Base-by-base conservation (phyloP, 768 basidiomycete species). In the Tylopilus rubrobrunneus region DNA sequence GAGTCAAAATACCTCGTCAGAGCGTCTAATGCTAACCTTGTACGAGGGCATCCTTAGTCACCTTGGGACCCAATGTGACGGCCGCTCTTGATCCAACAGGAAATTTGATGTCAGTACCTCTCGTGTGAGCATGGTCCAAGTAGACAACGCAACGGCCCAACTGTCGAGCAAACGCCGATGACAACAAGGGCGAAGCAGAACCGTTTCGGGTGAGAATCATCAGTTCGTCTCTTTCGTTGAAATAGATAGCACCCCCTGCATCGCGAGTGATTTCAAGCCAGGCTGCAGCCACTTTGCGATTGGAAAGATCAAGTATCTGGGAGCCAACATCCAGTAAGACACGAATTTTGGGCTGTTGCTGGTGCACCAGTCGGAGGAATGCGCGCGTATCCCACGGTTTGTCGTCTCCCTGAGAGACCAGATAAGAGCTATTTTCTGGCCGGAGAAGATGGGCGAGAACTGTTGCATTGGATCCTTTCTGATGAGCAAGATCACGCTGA, bases 271-370 rank as follows among this genome's bases (percentile, higher is more conserved):
- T 52, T 21, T 48, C 31, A 4, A 82, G 67, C 81, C 81, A 82
- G 5, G 56, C 48, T 19, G 51, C 33, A 4, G 69, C 76, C 6
- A 82, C 48, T 27, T 77, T 60, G 1, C 53, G 36, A 51, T 79
- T 82, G n/a, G 65, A 63, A 51, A 77, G 56, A 45, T 82, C 79
- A 5, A 82, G 68, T 53, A 83, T 76, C 56, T 83, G 82, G 0
- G 81, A 79, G 0, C 81, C 81, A 7, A 46, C 45, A 21, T 46
- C 45, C 31, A 46, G 45, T 11, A 46, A 21, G 4, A 46, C 45
- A 33, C 19, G 31, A 46, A 47, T 47, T 15, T 36, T 21, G 14
- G 46, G 46, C 14, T 34, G 33, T 47, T 47, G 33, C 1, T 19
- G 4, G 15, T 21, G 8, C 5, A 36, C 11, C 21, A 47, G 7